A percentile compares a stretch with the other conserved stretches of the same genome.
Conservation (phyloP, 116 monocot genomes). For the Thalassia testudinum region DNA sequence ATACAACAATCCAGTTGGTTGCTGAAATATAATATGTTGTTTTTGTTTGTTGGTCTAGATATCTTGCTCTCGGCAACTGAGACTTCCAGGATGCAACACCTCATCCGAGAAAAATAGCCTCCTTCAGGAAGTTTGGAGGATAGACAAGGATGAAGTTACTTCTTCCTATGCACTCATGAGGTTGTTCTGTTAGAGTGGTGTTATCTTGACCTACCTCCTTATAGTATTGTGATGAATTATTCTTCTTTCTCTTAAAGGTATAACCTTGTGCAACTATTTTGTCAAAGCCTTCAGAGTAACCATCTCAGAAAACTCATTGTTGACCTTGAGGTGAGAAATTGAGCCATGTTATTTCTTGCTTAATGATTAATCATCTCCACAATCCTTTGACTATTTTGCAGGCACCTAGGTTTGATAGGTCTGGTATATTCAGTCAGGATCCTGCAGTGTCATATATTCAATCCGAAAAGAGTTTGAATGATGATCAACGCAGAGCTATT, state of each 20-base stretch:
- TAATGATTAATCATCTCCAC: not conserved
- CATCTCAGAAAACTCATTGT: slow-evolving; percentile 71
- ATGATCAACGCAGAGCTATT: slow-evolving; percentile 75
- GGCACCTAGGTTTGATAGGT: slow-evolving; percentile 84
- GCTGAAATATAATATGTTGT: too few species aligned
- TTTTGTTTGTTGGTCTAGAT: slow-evolving; percentile 18
- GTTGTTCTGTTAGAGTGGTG: too few species aligned
- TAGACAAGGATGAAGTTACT: slow-evolving; percentile 79
- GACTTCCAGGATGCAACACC: slow-evolving; percentile 44
- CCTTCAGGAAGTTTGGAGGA: slow-evolving; percentile 53
- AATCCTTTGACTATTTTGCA: slow-evolving; percentile 7
- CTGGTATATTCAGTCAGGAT: slow-evolving; percentile 78
- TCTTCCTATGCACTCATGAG: slow-evolving; percentile 82
- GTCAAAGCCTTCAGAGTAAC: slow-evolving; percentile 25
- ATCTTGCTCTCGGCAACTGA: slow-evolving; percentile 43
- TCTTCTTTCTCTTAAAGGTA: slow-evolving; percentile 24
- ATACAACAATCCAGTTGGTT: too few species aligned
- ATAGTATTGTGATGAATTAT: not conserved
- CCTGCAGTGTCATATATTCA: slow-evolving; percentile 76
- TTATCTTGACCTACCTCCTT: not conserved
- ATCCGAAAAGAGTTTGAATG: slow-evolving; percentile 55
- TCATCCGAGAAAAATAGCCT: slow-evolving; percentile 25
- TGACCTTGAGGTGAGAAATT: slow-evolving; percentile 63
- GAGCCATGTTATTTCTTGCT: not conserved
- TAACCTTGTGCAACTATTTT: slow-evolving; percentile 75